Evolutionary conservation across 495 filamentous ascomycete species (phyloP).

Genomic region (Viridothelium virens): DNA sequence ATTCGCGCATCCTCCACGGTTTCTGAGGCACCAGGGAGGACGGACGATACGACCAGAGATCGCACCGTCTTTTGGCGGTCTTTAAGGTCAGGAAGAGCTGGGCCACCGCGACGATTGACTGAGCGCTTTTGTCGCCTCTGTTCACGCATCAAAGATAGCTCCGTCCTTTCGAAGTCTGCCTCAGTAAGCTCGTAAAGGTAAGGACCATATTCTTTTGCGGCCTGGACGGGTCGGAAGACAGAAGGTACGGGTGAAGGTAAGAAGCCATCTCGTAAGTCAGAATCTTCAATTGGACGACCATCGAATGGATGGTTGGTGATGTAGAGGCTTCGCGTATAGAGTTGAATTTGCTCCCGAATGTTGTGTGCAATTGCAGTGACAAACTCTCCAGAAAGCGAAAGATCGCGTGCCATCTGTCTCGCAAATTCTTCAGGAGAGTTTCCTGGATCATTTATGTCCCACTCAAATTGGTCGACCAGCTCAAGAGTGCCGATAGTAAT

Average conservation of each 20-base stretch:
- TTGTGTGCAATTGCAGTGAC: constrained; percentile 95
- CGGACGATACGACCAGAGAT: constrained; percentile 80
- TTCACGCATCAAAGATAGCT: constrained; percentile 86
- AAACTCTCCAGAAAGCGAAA: constrained; percentile 93
- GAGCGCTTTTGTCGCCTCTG: constrained; percentile 91
- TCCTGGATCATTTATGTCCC: constrained; percentile 91
- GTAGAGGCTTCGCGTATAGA: constrained; percentile 89
- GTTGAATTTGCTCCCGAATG: constrained; percentile 88
- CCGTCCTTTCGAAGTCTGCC: constrained; percentile 78
- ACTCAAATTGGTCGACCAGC: constrained; percentile 94
- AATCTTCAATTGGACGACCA: constrained; percentile 83
- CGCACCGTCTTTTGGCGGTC: constrained; percentile 87
- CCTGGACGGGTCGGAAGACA: constrained; percentile 79
- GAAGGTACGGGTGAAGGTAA: constrained; percentile 74
- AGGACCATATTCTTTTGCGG: constrained; percentile 85
- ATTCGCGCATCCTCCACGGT: constrained; percentile 77
- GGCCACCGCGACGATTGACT: constrained; percentile 85
- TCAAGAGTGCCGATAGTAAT: constrained; percentile 96
- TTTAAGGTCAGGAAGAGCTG: constrained; percentile 91
- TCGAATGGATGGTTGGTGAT: constrained; percentile 91
- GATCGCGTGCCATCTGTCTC: constrained; percentile 72
- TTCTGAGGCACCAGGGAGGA: constrained; percentile 76
- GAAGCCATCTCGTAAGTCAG: constrained; percentile 76
- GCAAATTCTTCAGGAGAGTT: constrained; percentile 96
- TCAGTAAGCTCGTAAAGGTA: constrained; percentile 89